Conservation (phyloP, 2,329 filamentous ascomycete genomes). For the Verticillium albo-atrum region DNA sequence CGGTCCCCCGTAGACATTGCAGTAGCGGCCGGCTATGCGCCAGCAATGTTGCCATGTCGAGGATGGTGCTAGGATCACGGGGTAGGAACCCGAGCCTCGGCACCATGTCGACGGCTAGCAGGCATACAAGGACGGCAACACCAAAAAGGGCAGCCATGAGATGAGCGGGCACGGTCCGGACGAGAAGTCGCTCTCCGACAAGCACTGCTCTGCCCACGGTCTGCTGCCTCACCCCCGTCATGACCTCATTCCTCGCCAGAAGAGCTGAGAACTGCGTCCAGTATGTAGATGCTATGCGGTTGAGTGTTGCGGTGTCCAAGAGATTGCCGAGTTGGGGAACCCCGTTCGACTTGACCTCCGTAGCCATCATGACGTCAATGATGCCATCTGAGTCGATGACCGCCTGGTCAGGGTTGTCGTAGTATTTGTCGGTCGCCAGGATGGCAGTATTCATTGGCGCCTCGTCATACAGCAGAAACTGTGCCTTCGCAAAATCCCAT, state of each 20-base stretch:
- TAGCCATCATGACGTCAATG: slow-evolving; percentile 26
- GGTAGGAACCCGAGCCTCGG: slow-evolving; percentile 29
- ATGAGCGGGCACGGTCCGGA: slow-evolving; percentile 23
- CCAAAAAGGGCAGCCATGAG: slow-evolving; percentile 22
- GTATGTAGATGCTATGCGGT: slow-evolving; percentile 21
- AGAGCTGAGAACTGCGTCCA: slow-evolving; percentile 29
- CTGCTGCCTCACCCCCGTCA: slow-evolving; percentile 14
- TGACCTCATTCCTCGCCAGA: slow-evolving; percentile 23
- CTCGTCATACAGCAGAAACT: slow-evolving; percentile 17
- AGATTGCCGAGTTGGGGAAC: slow-evolving; percentile 17
- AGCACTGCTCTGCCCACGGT: slow-evolving; percentile 18
- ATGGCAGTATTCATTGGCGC: slow-evolving; percentile 6
- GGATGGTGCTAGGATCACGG: slow-evolving; percentile 25
- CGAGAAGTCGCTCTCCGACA: slow-evolving; percentile 23
- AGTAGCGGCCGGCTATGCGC: slow-evolving; percentile 29
- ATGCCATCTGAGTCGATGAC: slow-evolving; percentile 25
- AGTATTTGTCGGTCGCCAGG: slow-evolving; percentile 11
- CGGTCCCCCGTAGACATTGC: slow-evolving; percentile 27
- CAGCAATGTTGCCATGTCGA: slow-evolving; percentile 28
- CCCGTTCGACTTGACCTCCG: slow-evolving; percentile 16
- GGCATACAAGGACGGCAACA: slow-evolving; percentile 17
- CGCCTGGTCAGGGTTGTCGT: slow-evolving; percentile 11
- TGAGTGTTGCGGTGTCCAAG: slow-evolving; percentile 17
- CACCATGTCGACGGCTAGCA: slow-evolving; percentile 15
- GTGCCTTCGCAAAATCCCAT: slow-evolving; percentile 18